phyloP scores from a whole-genome alignment of 257 asterid genomes.

The Capsicum baccatum region DNA sequence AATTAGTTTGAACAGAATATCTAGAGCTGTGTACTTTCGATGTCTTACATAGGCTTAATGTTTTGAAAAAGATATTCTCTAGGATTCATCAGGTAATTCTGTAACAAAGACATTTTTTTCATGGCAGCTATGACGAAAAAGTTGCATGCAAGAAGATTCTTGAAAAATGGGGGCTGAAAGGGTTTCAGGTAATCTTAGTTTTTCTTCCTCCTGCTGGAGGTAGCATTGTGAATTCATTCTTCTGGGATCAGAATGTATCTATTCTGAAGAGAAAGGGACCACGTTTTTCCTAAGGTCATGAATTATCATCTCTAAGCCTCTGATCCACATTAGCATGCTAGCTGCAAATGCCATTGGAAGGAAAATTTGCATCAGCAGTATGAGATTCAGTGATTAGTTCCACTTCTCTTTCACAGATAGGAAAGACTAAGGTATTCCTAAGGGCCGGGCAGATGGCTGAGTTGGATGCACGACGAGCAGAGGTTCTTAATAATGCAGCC shows the following conservation, averaged over 20 bases:
- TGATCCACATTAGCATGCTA: neutral
- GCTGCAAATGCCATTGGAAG: neutral
- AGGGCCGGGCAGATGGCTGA: constrained; percentile 99
- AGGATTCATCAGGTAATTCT: constrained; percentile 33
- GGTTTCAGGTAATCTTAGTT: constrained; percentile 76
- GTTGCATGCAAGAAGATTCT: constrained; percentile 75
- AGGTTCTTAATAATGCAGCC: constrained; percentile 88
- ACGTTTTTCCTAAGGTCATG: constrained; percentile 14
- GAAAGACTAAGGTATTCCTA: constrained; percentile 95
- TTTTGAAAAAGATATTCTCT: neutral
- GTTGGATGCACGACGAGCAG: constrained; percentile 91
- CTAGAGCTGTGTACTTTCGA: constrained; percentile 20
- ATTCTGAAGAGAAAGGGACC: constrained; percentile 3
- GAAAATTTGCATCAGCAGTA: neutral
- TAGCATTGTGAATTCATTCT: neutral
- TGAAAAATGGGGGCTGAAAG: constrained; percentile 85
- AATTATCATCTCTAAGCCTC: neutral
- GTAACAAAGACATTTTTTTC: constrained; percentile 38
- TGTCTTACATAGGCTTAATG: constrained; percentile 29
- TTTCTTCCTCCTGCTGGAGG: constrained; percentile 23
- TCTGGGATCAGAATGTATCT: constrained; percentile 16
- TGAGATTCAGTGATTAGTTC: constrained; percentile 23
- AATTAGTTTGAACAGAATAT: constrained; percentile 30
- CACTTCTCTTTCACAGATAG: constrained; percentile 60
- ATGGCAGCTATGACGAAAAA: constrained; percentile 85